These are phyloP conservation scores for Phycomyces blakesleeanus DNA, from an alignment of 192 early-diverging fungal genomes.

Conservation along the genomic window DNA sequence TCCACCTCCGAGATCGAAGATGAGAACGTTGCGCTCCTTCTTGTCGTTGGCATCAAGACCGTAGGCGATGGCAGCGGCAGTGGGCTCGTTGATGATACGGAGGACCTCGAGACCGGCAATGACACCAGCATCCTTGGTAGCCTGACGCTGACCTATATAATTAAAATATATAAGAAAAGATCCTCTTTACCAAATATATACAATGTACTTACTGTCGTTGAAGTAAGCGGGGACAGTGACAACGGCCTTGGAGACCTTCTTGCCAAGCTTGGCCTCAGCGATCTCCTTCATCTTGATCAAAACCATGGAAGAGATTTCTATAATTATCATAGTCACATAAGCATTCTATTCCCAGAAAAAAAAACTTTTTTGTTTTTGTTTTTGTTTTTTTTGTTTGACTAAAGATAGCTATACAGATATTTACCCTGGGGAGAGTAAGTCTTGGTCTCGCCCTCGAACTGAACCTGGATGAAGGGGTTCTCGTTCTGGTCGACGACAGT, in stretches of 20 bases:
- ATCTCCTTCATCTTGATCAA: conserved; percentile 71
- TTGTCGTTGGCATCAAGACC: conserved; percentile 88
- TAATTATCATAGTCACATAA: background rate
- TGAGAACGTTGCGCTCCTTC: conserved; percentile 87
- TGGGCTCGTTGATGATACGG: conserved; percentile 91
- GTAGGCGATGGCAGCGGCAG: conserved; percentile 90
- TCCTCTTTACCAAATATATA: no score
- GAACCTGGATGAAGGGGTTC: conserved; percentile 75
- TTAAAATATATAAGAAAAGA: no score
- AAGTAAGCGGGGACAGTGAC: conserved; percentile 81
- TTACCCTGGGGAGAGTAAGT: conserved; percentile 72
- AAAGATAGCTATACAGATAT: no score
- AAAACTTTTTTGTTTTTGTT: no score
- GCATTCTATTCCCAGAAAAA: no score
- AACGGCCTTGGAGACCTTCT: conserved; percentile 68
- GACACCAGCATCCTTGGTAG: conserved; percentile 87
- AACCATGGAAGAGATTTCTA: conserved; percentile 72
- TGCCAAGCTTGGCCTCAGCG: conserved; percentile 56
- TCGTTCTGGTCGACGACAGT: conserved; percentile 66
- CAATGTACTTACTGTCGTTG: conserved; percentile 66
- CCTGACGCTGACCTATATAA: conserved; percentile 64
- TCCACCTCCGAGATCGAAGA: conserved; percentile 97
- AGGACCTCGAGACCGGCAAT: conserved; percentile 84
- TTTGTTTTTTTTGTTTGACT: no score
- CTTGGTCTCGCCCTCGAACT: conserved; percentile 80